These are phyloP conservation scores for Pseudozyma tsukubaensis DNA, from an alignment of 1,284 basidiomycete genomes.

Conservation along the genomic window DNA sequence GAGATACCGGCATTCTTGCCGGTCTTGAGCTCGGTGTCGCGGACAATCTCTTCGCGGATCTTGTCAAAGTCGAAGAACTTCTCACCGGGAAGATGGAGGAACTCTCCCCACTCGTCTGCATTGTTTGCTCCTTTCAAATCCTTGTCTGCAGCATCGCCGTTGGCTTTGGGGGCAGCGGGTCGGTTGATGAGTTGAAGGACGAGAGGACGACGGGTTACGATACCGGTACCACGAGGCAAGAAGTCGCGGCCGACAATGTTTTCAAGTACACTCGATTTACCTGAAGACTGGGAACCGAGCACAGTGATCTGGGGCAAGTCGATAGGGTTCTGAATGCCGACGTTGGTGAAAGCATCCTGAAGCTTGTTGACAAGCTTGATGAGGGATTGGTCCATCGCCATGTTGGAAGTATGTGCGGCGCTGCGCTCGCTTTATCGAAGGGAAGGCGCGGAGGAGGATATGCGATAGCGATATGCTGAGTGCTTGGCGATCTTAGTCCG, in stretches of 20 bases:
- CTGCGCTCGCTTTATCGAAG: constrained; percentile 11
- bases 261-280: constrained; percentile 74
- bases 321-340: constrained; percentile 72
- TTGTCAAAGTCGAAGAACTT: constrained; percentile 94
- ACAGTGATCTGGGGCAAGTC: constrained; percentile 72
- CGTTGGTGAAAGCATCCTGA: constrained; percentile 73
- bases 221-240: constrained; percentile 90
- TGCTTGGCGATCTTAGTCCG: neutral
- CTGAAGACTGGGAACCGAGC: constrained; percentile 72
- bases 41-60: constrained; percentile 95
- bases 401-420: constrained; percentile 6
- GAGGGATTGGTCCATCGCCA: constrained; percentile 75
- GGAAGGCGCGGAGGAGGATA: neutral
- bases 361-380: constrained; percentile 96
- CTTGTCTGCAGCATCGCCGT: constrained; percentile 24
- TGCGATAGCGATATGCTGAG: neutral
- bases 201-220: constrained; percentile 93
- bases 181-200: constrained; percentile 94
- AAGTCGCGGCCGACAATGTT: constrained; percentile 86
- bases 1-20: constrained; percentile 99
- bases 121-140: constrained; percentile 25
- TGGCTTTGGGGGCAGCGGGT: constrained; percentile 43
- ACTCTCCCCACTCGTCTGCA: constrained; percentile 88
- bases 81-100: constrained; percentile 94
- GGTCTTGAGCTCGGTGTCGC: constrained; percentile 95